Evolutionary conservation across 148 eudicot species (phyloP).

Genomic region (Camellia japonica): DNA sequence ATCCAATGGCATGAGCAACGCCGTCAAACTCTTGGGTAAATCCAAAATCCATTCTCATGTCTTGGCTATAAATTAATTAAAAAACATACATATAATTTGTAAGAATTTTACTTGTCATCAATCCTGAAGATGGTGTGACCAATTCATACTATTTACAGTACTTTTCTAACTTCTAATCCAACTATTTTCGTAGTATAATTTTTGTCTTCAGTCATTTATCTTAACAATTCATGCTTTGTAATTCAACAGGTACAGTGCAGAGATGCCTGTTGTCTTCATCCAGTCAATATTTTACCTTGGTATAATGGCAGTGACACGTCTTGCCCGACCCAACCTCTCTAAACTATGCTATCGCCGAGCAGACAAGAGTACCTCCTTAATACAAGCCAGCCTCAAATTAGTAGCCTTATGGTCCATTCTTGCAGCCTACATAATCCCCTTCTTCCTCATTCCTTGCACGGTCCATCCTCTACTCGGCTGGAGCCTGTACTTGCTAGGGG

Average conservation of each 20-base stretch:
- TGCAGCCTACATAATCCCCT: slow-evolving; percentile 64
- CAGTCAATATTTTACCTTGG: slow-evolving; percentile 61
- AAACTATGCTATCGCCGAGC: slow-evolving; percentile 68
- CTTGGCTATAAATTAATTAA: too few species aligned
- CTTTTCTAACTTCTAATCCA: not conserved
- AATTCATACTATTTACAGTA: not conserved
- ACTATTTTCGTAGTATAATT: not conserved
- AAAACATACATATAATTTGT: too few species aligned
- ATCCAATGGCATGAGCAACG: slow-evolving; percentile 91
- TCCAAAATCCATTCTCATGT: not conserved
- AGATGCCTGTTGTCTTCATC: slow-evolving; percentile 63
- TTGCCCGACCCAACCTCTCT: slow-evolving; percentile 72
- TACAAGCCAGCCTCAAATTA: slow-evolving; percentile 52
- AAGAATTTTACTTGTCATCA: not conserved
- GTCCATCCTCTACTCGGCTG: slow-evolving; percentile 87
- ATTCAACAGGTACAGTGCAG: slow-evolving; percentile 66
- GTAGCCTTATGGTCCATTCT: slow-evolving; percentile 58
- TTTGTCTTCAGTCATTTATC: not conserved
- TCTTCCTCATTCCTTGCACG: slow-evolving; percentile 71
- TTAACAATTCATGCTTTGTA: not conserved
- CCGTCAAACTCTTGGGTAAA: slow-evolving; percentile 81
- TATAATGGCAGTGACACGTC: slow-evolving; percentile 58
- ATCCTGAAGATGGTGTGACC: not conserved
- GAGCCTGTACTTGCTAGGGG: slow-evolving; percentile 79
- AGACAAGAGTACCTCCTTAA: slow-evolving; percentile 52